phyloP scores from a whole-genome alignment of 2,329 filamentous ascomycete genomes.

The Exophiala calicioides region DNA sequence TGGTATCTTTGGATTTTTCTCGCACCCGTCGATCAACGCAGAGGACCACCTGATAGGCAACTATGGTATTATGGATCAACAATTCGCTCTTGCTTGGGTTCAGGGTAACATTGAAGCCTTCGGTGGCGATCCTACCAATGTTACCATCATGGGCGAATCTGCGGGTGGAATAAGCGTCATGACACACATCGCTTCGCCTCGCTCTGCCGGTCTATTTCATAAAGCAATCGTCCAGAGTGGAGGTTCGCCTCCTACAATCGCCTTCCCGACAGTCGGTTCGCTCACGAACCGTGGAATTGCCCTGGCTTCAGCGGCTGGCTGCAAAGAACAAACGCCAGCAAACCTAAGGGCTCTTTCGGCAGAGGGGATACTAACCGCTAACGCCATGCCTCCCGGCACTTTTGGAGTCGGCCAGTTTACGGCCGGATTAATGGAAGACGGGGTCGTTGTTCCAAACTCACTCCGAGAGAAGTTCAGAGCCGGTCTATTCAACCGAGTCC shows the following conservation, averaged over 20 bases:
- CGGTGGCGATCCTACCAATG: constrained; percentile 59
- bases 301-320: constrained; percentile 3
- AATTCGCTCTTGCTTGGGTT: constrained; percentile 61
- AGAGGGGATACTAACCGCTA: neutral
- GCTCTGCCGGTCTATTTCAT: constrained; percentile 4
- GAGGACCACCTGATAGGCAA: constrained; percentile 41
- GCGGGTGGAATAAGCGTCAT: no score
- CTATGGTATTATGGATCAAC: constrained; percentile 60
- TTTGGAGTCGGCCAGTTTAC: constrained; percentile 5
- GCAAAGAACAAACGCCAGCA: constrained; percentile 1
- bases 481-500: constrained; percentile 3
- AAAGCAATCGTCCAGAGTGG: constrained; percentile 8
- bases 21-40: constrained; percentile 19
- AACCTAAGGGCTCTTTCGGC: neutral
- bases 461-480: neutral
- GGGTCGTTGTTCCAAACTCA: constrained; percentile 1
- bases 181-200: constrained; percentile 1
- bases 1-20: constrained; percentile 38
- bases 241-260: constrained; percentile 4
- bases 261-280: neutral
- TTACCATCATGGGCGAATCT: constrained; percentile 50
- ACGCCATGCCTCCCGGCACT: neutral
- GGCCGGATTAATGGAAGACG: constrained; percentile 5
- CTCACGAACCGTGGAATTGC: neutral
- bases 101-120: constrained; percentile 60